These are phyloP conservation scores for Usnea hakonensis DNA, from an alignment of 495 filamentous ascomycete species.

Conservation along the genomic window DNA sequence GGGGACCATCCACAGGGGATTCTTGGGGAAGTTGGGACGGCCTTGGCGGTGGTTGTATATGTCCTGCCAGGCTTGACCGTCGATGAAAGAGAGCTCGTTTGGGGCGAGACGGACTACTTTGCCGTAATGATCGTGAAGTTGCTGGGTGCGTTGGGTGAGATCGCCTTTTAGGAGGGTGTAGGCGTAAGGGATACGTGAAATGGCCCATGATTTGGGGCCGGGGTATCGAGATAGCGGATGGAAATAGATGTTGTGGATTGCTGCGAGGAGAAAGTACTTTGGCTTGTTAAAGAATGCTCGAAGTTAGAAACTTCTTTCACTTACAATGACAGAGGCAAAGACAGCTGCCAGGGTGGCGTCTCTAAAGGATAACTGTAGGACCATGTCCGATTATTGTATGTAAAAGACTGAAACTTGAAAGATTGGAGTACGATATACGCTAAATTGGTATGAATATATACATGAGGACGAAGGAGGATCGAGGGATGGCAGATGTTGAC, in stretches of 20 bases:
- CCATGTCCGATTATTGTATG: neutral
- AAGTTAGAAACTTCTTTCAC: neutral
- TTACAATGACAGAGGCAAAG: constrained; percentile 10
- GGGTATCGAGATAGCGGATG: constrained; percentile 38
- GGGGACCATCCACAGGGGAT: constrained; percentile 30
- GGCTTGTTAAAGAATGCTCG: neutral
- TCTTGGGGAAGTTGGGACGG: constrained; percentile 28
- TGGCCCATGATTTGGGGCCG: constrained; percentile 22
- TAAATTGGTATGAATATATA: too few species aligned
- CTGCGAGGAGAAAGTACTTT: constrained; percentile 10
- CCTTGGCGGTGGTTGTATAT: constrained; percentile 47
- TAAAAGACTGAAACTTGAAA: neutral
- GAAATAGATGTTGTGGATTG: constrained; percentile 27
- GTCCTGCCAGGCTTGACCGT: constrained; percentile 48
- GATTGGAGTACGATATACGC: neutral
- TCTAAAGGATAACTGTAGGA: neutral
- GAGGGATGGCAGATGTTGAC: too few species aligned
- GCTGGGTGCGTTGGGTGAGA: constrained; percentile 28
- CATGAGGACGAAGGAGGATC: too few species aligned
- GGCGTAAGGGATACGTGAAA: constrained; percentile 23
- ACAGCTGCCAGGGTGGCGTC: constrained; percentile 4
- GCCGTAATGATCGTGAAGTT: constrained; percentile 46
- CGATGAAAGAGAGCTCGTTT: constrained; percentile 44
- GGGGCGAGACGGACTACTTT: constrained; percentile 47
- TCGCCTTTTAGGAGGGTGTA: constrained; percentile 14